phyloP scores from a whole-genome alignment of 352 stramenopile species.

The Peronospora belbahrii region DNA sequence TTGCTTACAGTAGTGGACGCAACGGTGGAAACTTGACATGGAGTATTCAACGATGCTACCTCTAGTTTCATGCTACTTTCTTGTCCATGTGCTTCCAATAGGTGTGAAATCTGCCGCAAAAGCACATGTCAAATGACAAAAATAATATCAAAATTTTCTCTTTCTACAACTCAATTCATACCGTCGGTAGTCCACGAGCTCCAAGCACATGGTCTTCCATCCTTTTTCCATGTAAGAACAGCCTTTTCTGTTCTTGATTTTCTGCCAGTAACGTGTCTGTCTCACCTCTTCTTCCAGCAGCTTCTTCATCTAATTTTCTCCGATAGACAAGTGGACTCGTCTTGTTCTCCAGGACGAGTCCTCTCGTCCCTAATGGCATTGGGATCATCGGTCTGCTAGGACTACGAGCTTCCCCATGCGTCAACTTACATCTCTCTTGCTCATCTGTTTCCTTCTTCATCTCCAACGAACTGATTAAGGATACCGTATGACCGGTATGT shows the following conservation, averaged over 20 bases:
- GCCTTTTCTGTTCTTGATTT: constrained; percentile 31
- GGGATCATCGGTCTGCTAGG: constrained; percentile 7
- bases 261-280: constrained; percentile 2
- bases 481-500: neutral
- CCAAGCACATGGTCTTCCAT: constrained; percentile 4
- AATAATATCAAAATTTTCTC: neutral
- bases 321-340: constrained; percentile 10
- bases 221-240: constrained; percentile 11
- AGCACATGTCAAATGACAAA: neutral
- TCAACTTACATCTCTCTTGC: constrained; percentile 8
- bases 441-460: constrained; percentile 5
- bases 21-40: constrained; percentile 8
- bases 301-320: constrained; percentile 10
- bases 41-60: constrained; percentile 15
- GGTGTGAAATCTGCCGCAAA: constrained; percentile 17
- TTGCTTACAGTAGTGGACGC: constrained; percentile 15
- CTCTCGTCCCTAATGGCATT: constrained; percentile 1
- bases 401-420: neutral
- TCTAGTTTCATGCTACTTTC: constrained; percentile 8
- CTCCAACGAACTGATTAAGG: constrained; percentile 13
- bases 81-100: constrained; percentile 11
- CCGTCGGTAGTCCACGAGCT: constrained; percentile 20
- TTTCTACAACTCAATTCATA: constrained; percentile 7
- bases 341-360: constrained; percentile 6
- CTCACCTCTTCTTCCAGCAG: neutral